phyloP scores from a whole-genome alignment of 2,329 filamentous ascomycete genomes.

The Fulvia fulva region DNA sequence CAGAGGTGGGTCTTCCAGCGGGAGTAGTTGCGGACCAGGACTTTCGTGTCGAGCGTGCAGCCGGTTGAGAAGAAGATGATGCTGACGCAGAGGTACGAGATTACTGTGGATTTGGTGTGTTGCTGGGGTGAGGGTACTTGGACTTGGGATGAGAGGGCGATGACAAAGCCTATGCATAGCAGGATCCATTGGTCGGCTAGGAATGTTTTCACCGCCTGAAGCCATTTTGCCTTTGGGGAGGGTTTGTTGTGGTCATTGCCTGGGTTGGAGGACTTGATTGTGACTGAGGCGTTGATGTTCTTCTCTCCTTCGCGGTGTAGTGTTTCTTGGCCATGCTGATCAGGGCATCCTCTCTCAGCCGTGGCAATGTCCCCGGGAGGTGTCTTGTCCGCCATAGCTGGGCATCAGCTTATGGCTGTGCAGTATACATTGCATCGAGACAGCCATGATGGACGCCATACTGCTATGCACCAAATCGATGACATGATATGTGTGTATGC shows the following conservation, averaged over 20 bases:
- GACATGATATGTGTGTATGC: background rate
- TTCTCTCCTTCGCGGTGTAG: background rate
- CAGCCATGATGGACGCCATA: background rate
- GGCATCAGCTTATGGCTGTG: background rate
- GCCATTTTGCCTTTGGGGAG: background rate
- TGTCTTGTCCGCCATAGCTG: background rate
- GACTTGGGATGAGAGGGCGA: slow-evolving; percentile 52
- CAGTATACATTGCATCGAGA: background rate
- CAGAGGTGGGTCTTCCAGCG: slow-evolving; percentile 67
- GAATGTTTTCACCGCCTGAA: background rate
- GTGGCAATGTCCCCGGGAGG: background rate
- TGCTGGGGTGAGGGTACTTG: slow-evolving; percentile 54
- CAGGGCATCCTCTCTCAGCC: background rate
- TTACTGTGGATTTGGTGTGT: slow-evolving; percentile 45
- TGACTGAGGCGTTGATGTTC: background rate
- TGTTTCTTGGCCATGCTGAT: background rate
- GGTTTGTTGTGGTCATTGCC: background rate
- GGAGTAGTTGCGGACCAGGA: slow-evolving; percentile 57
- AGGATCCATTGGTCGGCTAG: slow-evolving; percentile 61
- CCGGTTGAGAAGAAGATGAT: slow-evolving; percentile 70
- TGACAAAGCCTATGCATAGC: slow-evolving; percentile 55
- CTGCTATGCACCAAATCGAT: background rate
- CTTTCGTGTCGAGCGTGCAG: slow-evolving; percentile 61
- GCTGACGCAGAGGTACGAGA: slow-evolving; percentile 65
- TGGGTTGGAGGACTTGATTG: background rate